Percentiles rank a stretch among this genome's conserved stretches.
Evolutionary conservation across 768 basidiomycete species (phyloP).

Genomic region (Boletus huronensis): DNA sequence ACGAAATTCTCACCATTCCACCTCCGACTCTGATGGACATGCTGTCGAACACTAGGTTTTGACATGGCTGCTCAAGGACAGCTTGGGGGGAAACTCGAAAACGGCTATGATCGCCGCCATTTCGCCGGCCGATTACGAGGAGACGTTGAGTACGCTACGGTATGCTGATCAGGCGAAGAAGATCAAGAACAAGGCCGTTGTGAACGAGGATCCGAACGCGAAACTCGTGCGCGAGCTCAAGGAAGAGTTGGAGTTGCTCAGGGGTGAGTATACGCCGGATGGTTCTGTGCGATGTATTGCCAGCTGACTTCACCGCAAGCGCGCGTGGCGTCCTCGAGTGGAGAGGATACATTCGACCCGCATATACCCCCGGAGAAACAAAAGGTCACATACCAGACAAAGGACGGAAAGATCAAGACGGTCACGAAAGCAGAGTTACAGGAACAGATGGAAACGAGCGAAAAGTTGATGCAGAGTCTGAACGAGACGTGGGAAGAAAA

Average conservation of each 20-base stretch:
- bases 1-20: neutral
- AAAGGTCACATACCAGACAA: slow-evolving; percentile 90
- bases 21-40: slow-evolving; percentile 3
- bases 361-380: slow-evolving; percentile 90
- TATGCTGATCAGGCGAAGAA: slow-evolving; percentile 99
- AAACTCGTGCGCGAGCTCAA: slow-evolving; percentile 98
- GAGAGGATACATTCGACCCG: slow-evolving; percentile 81
- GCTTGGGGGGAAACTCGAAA: slow-evolving; percentile 94
- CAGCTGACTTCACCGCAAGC: slow-evolving; percentile 39
- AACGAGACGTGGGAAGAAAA: slow-evolving; percentile 98
- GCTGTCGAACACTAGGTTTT: slow-evolving; percentile 57
- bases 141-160: slow-evolving; percentile 92
- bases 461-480: slow-evolving; percentile 90
- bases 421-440: slow-evolving; percentile 97
- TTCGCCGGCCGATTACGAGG: slow-evolving; percentile 97
- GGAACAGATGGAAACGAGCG: slow-evolving; percentile 93
- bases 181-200: slow-evolving; percentile 99
- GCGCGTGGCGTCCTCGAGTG: slow-evolving; percentile 64
- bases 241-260: slow-evolving; percentile 91
- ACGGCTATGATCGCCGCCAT: slow-evolving; percentile 99
- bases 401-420: slow-evolving; percentile 90
- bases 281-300: neutral
- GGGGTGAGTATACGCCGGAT: slow-evolving; percentile 47
- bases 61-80: slow-evolving; percentile 98
- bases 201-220: slow-evolving; percentile 99